Evolutionary conservation across 805 yeast genomes (phyloP).

Genomic region (Grigorovia transvaalensis): DNA sequence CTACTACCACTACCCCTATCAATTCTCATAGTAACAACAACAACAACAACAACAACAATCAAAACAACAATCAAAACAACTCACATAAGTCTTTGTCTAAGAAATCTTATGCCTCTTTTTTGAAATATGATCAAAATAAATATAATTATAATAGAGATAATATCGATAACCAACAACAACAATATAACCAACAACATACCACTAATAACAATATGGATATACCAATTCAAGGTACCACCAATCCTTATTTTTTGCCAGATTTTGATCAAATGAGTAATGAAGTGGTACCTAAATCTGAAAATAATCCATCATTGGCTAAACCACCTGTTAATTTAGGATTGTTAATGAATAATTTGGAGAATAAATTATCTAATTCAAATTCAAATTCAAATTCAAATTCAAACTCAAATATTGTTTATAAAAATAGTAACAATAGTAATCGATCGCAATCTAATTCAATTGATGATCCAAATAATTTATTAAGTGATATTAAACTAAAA

Average conservation of each 20-base stretch:
- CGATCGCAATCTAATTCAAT: neutral
- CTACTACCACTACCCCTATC: too few relatives aligned
- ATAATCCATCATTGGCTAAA: conserved; percentile 10
- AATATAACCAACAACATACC: neutral
- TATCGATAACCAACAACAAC: neutral
- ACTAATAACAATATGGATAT: neutral
- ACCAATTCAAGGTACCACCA: neutral
- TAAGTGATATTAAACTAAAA: neutral
- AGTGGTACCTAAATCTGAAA: conserved; percentile 19
- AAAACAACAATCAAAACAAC: neutral
- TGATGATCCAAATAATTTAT: neutral
- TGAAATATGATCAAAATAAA: conserved; percentile 12
- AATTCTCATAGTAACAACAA: neutral
- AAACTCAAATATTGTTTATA: neutral
- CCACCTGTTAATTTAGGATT: conserved; percentile 4
- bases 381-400: neutral
- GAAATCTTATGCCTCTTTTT: conserved; percentile 15
- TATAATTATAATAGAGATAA: neutral
- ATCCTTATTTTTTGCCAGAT: neutral
- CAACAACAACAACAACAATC: neutral
- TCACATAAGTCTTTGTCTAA: conserved; percentile 6
- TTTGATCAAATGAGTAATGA: conserved; percentile 7
- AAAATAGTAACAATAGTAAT: neutral
- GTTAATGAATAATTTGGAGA: neutral
- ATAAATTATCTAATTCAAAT: neutral